phyloP scores from a whole-genome alignment of 2,329 filamentous ascomycete species.

The Calonectria honghensis region DNA sequence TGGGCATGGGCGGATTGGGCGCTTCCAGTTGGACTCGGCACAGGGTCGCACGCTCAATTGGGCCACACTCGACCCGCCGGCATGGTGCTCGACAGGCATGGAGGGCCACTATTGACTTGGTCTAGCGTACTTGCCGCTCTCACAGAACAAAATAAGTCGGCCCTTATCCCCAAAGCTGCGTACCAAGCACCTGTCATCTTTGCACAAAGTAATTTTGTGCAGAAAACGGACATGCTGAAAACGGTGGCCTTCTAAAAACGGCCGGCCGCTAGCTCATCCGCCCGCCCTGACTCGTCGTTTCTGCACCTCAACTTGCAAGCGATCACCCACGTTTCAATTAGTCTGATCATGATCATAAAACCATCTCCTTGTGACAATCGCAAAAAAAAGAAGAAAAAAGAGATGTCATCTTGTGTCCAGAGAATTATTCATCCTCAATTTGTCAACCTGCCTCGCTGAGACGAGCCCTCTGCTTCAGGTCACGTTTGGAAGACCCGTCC shows the following conservation, averaged over 20 bases:
- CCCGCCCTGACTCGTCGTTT: background rate
- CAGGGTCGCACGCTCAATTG: background rate
- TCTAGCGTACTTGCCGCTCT: constrained; percentile 32
- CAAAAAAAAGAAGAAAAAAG: background rate
- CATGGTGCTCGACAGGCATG: constrained; percentile 26
- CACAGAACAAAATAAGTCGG: background rate
- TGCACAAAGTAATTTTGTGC: constrained; percentile 20
- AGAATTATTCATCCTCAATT: background rate
- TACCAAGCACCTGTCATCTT: background rate
- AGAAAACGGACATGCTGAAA: constrained; percentile 15
- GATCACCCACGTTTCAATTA: background rate
- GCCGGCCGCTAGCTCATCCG: background rate
- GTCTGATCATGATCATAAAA: background rate
- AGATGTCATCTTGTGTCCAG: background rate
- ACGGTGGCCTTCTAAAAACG: constrained; percentile 6
- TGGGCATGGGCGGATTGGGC: constrained; percentile 16
- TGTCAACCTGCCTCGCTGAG: background rate
- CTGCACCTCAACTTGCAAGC: background rate
- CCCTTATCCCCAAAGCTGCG: background rate
- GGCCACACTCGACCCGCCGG: background rate
- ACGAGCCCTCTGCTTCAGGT: constrained; percentile 16
- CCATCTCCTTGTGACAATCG: background rate
- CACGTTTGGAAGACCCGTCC: constrained; percentile 15
- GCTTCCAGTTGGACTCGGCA: constrained; percentile 1
- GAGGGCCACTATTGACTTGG: constrained; percentile 3